A percentile compares a stretch with the other conserved stretches of the same genome.
These are phyloP conservation scores for Epithele typhae DNA, from an alignment of 768 basidiomycete species.

Conservation along the genomic window DNA sequence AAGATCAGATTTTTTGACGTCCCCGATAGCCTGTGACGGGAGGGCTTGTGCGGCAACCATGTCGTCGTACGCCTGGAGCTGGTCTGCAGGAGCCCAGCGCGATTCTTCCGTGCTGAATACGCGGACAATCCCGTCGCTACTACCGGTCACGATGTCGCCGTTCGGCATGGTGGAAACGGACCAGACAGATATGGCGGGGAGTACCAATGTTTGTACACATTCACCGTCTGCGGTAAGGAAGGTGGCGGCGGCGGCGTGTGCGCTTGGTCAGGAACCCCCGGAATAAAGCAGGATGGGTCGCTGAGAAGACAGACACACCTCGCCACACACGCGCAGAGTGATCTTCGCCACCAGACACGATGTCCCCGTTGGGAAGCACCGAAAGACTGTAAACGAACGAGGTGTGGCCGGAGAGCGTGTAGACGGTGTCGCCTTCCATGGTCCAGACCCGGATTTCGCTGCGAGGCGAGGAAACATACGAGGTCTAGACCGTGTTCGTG, in stretches of 20 bases:
- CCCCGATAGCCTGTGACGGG: slow-evolving; percentile 84
- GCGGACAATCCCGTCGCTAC: slow-evolving; percentile 83
- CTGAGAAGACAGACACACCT: slow-evolving; percentile 42
- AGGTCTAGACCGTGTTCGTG: slow-evolving; percentile 1
- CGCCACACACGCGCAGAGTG: slow-evolving; percentile 90
- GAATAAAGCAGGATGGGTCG: slow-evolving; percentile 1
- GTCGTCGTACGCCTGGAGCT: slow-evolving; percentile 67
- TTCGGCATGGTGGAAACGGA: slow-evolving; percentile 83
- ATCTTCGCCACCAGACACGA: slow-evolving; percentile 93
- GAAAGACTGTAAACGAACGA: slow-evolving; percentile 94
- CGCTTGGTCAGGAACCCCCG: not conserved
- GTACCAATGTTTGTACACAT: slow-evolving; percentile 82
- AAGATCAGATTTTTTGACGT: slow-evolving; percentile 88
- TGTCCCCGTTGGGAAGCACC: slow-evolving; percentile 73
- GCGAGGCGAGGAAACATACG: slow-evolving; percentile 3
- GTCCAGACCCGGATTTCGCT: slow-evolving; percentile 95
- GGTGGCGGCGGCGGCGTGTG: not conserved
- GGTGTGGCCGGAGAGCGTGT: slow-evolving; percentile 88
- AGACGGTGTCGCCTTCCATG: slow-evolving; percentile 69
- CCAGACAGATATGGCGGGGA: slow-evolving; percentile 98
- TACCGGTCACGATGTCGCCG: slow-evolving; percentile 88
- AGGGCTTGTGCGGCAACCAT: slow-evolving; percentile 75
- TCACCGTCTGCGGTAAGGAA: slow-evolving; percentile 67
- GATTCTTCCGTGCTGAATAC: slow-evolving; percentile 76
- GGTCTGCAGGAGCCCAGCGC: slow-evolving; percentile 65